Conservation (phyloP, 805 yeast genomes). For the Lipomyces anomalus region DNA sequence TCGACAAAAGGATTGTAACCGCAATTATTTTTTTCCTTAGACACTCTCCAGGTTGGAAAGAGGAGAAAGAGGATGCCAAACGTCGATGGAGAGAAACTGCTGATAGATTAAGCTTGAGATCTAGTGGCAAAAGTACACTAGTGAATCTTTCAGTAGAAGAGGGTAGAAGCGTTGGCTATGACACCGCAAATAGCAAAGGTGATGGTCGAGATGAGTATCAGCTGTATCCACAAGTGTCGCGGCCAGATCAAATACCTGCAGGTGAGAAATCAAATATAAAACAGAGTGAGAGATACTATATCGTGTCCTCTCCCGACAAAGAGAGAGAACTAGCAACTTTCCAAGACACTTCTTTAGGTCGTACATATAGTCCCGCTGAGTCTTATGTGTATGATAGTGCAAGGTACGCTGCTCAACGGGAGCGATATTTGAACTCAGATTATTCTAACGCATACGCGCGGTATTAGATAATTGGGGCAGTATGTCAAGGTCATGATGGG, state of each 20-base stretch:
- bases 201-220: background rate
- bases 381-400: too few relatives aligned
- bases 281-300: too few relatives aligned
- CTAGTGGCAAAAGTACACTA: background rate
- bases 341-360: too few relatives aligned
- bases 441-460: background rate
- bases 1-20: background rate
- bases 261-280: background rate
- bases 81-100: background rate
- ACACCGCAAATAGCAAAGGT: background rate
- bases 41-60: slow-evolving; percentile 7
- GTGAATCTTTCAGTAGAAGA: background rate
- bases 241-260: too few relatives aligned
- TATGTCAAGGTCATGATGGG: background rate
- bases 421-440: background rate
- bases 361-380: too few relatives aligned
- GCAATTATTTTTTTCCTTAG: background rate
- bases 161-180: background rate
- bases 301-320: too few relatives aligned
- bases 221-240: background rate
- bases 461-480: background rate
- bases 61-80: slow-evolving; percentile 7
- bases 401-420: too few relatives aligned
- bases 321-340: too few relatives aligned
- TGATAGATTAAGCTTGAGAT: background rate